Evolutionary conservation across 306 rosid genomes (phyloP).

Genomic region (apple (Malus domestica)): DNA sequence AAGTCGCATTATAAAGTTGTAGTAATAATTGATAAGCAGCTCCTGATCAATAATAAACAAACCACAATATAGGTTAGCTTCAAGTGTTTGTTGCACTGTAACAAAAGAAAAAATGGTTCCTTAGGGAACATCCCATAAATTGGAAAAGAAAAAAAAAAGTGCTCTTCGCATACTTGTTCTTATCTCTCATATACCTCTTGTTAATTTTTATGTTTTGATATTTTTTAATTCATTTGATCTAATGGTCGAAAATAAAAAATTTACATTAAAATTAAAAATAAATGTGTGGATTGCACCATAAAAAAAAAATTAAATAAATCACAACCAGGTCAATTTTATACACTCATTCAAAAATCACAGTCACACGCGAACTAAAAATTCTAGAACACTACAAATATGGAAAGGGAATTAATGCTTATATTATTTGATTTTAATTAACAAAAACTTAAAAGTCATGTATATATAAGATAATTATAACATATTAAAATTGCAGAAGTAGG

Average conservation of each 20-base stretch:
- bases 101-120: too few relatives aligned
- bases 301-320: neutral
- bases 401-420: neutral
- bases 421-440: neutral
- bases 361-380: neutral
- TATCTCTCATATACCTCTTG: accelerated
- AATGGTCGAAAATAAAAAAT: too few relatives aligned
- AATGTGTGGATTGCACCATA: accelerated
- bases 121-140: too few relatives aligned
- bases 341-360: neutral
- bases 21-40: too few relatives aligned
- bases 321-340: neutral
- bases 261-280: accelerated
- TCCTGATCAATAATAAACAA: too few relatives aligned
- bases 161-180: too few relatives aligned
- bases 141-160: neutral
- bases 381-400: neutral
- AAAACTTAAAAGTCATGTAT: neutral
- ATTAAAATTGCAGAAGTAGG: neutral
- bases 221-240: too few relatives aligned
- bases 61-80: too few relatives aligned
- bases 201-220: too few relatives aligned
- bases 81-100: too few relatives aligned
- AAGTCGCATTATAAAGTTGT: neutral
- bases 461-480: neutral